phyloP scores from a whole-genome alignment of 345 rosid species.

The Adansonia digitata region DNA sequence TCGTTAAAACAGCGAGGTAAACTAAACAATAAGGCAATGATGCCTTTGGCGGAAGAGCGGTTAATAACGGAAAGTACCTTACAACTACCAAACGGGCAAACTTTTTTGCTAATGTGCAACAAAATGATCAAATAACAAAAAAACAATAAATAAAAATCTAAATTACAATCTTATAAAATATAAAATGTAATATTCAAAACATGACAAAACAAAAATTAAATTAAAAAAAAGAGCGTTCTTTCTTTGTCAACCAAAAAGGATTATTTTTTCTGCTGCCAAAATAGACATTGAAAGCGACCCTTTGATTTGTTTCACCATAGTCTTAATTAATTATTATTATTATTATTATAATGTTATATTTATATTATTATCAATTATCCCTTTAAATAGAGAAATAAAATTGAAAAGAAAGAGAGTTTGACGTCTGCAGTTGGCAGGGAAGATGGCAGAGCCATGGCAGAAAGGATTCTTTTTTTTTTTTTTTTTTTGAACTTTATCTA shows the following conservation, averaged over 20 bases:
- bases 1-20: not conserved
- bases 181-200: not conserved
- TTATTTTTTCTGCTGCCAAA: not conserved
- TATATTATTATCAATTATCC: not conserved
- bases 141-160: not conserved
- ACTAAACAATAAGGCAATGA: not conserved
- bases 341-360: not conserved
- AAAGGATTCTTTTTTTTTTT: too few species aligned
- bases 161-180: not conserved
- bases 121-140: not conserved
- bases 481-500: conserved; percentile 46
- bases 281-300: conserved; percentile 21
- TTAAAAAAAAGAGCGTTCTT: not conserved
- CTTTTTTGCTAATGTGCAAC: not conserved
- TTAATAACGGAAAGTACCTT: not conserved
- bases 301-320: conserved; percentile 7
- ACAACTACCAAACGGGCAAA: not conserved
- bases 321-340: not conserved
- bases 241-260: not conserved
- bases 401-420: conserved; percentile 27
- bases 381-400: not conserved
- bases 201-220: not conserved
- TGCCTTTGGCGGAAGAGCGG: not conserved
- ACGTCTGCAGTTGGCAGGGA: conserved; percentile 32
- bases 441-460: conserved; percentile 40